Evolutionary conservation across 768 basidiomycete species (phyloP), one percentile per base, ranked within the genome.

Genomic region (Crucibulum laeve): DNA sequence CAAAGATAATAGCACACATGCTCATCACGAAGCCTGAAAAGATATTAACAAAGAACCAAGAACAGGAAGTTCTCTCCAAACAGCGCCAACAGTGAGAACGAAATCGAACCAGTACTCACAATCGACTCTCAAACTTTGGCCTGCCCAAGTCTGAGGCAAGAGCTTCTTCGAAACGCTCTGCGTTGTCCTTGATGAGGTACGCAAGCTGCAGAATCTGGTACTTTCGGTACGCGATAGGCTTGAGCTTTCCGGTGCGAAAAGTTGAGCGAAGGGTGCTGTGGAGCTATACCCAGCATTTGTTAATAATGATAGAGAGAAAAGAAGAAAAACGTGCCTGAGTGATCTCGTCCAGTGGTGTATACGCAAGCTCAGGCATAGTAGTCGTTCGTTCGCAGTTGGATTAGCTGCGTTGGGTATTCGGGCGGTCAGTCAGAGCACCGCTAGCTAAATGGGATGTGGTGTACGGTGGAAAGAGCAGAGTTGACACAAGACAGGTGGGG

Each of bases 141-240:
- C 87, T 71, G 3, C 82, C 80, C 11, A 93, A 64, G 55, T 93
- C 91, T 4, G 59, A 47, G 1, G 61, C 58, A 47, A 90, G 57
- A 0, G 89, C 71, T 19, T 77, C 69, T 33, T 77, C 70, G 53
- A 91, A 77, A 13, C 66, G 74, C 25, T 74, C 63, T 15, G 64
- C 53, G 56, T 93, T 90, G 61, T 93, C 89, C 57, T 87, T 72
- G 53, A 90, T 23, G 51, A 88, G 63, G 57, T 87, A 86, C 5
- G 73, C 80, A 10, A 93, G 73, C 54, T 83, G 77, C n/a, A 82
- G 71, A 19, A 93, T 70, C 63, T 91, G 88, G 34, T 79, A 73
- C 61, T 82, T 90, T 53, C 91, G 73, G 55, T 73, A 88, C 10
- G 71, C 71, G 43, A 91, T 67, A n/a, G 77, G 62, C 54, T 68